These are phyloP conservation scores for Drechslerella dactyloides DNA, from an alignment of 2,329 filamentous ascomycete species.

Conservation along the genomic window DNA sequence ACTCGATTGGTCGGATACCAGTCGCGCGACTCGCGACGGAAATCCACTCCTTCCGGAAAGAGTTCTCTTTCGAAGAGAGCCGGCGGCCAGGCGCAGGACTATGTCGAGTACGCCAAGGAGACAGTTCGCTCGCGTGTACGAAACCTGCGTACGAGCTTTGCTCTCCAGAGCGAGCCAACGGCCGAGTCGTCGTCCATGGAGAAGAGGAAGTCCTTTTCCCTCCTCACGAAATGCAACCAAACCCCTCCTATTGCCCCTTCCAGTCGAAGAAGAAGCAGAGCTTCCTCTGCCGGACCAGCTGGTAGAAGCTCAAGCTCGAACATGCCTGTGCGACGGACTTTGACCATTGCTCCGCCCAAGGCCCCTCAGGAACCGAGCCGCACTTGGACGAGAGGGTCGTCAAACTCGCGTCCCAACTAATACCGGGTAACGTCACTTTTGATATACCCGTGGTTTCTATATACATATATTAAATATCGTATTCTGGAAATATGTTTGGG, in stretches of 20 bases:
- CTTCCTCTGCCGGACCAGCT: slow-evolving; percentile 50
- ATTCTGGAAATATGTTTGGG: slow-evolving; percentile 39
- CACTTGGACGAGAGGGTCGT: slow-evolving; percentile 43
- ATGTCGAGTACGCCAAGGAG: slow-evolving; percentile 46
- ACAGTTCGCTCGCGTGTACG: slow-evolving; percentile 48
- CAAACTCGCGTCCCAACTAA: slow-evolving; percentile 39
- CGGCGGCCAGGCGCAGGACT: slow-evolving; percentile 38
- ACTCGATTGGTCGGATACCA: slow-evolving; percentile 22
- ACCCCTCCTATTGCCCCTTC: slow-evolving; percentile 17
- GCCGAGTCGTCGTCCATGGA: slow-evolving; percentile 25
- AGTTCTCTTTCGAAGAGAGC: slow-evolving; percentile 29
- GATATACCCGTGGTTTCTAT: slow-evolving; percentile 24
- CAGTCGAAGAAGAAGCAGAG: slow-evolving; percentile 44
- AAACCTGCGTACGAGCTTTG: slow-evolving; percentile 50
- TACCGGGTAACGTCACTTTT: slow-evolving; percentile 24
- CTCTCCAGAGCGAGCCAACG: slow-evolving; percentile 45
- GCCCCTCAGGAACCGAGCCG: slow-evolving; percentile 48
- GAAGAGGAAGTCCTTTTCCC: slow-evolving; percentile 40
- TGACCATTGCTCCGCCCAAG: slow-evolving; percentile 37
- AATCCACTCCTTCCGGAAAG: slow-evolving; percentile 26
- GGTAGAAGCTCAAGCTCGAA: slow-evolving; percentile 40
- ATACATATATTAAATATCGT: slow-evolving; percentile 30
- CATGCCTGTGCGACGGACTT: slow-evolving; percentile 40
- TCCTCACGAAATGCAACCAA: slow-evolving; percentile 39
- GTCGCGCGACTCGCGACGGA: slow-evolving; percentile 12